Conservation (phyloP, 106 monocot genomes). For the Dioscorea zingiberensis region DNA sequence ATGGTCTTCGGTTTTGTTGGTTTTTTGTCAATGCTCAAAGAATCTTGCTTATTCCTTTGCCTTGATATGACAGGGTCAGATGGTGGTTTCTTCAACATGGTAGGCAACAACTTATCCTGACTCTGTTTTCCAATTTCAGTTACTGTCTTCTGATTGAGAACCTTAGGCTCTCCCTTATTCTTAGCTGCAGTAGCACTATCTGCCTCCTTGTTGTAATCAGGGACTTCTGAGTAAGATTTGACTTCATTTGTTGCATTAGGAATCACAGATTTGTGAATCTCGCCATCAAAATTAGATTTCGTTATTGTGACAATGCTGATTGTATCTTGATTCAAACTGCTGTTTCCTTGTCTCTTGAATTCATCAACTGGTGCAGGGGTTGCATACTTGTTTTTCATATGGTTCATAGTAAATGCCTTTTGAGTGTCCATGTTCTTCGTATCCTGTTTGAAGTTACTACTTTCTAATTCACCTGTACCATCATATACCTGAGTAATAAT, state of each 20-base stretch:
- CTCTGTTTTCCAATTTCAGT: constrained; percentile 14
- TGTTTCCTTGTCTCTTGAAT: constrained; percentile 17
- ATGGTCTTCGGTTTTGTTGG: constrained; percentile 40
- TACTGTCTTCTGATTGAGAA: constrained; percentile 23
- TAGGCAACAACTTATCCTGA: constrained; percentile 27
- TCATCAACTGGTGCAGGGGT: constrained; percentile 7
- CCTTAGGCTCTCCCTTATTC: constrained; percentile 30
- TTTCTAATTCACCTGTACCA: constrained; percentile 12
- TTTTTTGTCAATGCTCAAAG: constrained; percentile 10
- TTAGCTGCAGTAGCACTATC: constrained; percentile 10
- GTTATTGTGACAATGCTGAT: too few species aligned
- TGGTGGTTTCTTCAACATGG: constrained; percentile 36
- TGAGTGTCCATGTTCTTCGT: neutral
- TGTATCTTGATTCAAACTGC: constrained; percentile 7
- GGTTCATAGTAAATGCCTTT: constrained; percentile 1
- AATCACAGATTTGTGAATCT: neutral
- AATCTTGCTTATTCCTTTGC: constrained; percentile 15
- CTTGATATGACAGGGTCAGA: constrained; percentile 14
- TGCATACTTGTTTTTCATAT: constrained; percentile 1
- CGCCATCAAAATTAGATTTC: constrained; percentile 10
- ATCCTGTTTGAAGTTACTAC: constrained; percentile 6
- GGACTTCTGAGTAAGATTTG: constrained; percentile 9
- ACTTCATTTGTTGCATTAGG: constrained; percentile 13
- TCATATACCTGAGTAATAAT: constrained; percentile 12
- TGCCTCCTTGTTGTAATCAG: constrained; percentile 11